Conservation (phyloP, 208 protist genomes). For the Vickermania spadyakhi region DNA sequence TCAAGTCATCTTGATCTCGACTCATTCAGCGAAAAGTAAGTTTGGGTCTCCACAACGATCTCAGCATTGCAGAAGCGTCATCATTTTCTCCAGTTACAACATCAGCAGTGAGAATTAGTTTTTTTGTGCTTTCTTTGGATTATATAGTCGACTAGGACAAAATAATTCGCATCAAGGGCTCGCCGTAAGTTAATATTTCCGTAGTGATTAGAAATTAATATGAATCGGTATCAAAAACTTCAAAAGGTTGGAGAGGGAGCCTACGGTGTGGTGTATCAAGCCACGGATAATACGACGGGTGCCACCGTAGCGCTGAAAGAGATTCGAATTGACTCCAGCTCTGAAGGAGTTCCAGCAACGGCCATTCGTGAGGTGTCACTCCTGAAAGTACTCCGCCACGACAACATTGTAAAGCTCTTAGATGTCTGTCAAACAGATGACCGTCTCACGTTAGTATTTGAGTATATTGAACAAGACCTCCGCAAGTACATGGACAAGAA, state of each 20-base stretch:
- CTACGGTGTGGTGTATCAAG: constrained; percentile 97
- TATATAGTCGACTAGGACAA: too few species aligned
- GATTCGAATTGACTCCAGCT: constrained; percentile 74
- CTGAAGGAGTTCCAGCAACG: constrained; percentile 90
- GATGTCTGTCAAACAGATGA: constrained; percentile 94
- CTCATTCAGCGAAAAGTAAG: too few species aligned
- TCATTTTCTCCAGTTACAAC: too few species aligned
- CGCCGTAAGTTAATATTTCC: too few species aligned
- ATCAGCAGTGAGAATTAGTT: too few species aligned
- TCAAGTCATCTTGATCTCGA: too few species aligned
- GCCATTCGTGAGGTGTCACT: constrained; percentile 94
- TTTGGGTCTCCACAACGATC: too few species aligned
- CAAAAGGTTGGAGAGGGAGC: constrained; percentile 94
- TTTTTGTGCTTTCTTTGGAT: too few species aligned
- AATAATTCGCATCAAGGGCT: too few species aligned
- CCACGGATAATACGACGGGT: constrained; percentile 49
- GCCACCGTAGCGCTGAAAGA: constrained; percentile 81
- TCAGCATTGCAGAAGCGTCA: too few species aligned
- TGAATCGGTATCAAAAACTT: constrained; percentile 78
- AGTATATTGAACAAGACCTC: constrained; percentile 95
- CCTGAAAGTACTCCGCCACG: constrained; percentile 94
- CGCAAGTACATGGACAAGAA: constrained; percentile 94
- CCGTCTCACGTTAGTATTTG: constrained; percentile 96
- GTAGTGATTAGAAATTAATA: too few species aligned
- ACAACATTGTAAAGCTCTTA: constrained; percentile 91